phyloP scores from a whole-genome alignment of 2,329 filamentous ascomycete genomes.

The Fusarium citri region DNA sequence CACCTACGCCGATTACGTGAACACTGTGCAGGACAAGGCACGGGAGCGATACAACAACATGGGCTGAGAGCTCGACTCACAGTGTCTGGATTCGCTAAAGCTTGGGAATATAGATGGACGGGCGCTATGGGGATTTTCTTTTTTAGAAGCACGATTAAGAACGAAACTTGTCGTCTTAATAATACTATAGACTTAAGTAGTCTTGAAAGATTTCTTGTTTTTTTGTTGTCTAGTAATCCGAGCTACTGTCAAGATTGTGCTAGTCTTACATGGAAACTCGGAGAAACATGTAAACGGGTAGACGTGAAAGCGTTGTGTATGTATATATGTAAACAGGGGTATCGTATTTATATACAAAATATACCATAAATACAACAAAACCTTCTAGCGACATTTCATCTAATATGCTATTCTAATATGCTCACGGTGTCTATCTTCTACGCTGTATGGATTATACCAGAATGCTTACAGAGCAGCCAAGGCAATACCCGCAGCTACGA shows the following conservation, averaged over 20 bases:
- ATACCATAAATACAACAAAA: not conserved
- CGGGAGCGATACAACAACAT: conserved; percentile 73
- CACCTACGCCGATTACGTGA: conserved; percentile 71
- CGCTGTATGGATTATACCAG: not conserved
- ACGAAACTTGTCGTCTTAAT: not conserved
- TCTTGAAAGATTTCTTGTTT: not conserved
- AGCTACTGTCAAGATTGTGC: not conserved
- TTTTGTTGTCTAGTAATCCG: not conserved
- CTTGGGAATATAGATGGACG: conserved; percentile 5
- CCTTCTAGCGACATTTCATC: not conserved
- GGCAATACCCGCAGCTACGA: conserved; percentile 36
- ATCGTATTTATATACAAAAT: conserved; percentile 26
- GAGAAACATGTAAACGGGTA: not conserved
- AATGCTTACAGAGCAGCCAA: conserved; percentile 25
- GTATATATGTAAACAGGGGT: conserved; percentile 16
- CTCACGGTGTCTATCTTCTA: not conserved
- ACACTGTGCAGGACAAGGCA: conserved; percentile 73
- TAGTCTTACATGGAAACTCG: not conserved
- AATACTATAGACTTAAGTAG: not conserved
- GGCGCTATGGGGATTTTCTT: conserved; percentile 12
- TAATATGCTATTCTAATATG: not conserved
- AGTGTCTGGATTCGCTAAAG: not conserved
- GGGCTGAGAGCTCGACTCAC: conserved; percentile 34
- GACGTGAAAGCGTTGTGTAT: not conserved
- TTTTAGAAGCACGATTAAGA: not conserved